Conservation (phyloP, 2,329 filamentous ascomycete species). For the Metarhizium anisopliae region DNA sequence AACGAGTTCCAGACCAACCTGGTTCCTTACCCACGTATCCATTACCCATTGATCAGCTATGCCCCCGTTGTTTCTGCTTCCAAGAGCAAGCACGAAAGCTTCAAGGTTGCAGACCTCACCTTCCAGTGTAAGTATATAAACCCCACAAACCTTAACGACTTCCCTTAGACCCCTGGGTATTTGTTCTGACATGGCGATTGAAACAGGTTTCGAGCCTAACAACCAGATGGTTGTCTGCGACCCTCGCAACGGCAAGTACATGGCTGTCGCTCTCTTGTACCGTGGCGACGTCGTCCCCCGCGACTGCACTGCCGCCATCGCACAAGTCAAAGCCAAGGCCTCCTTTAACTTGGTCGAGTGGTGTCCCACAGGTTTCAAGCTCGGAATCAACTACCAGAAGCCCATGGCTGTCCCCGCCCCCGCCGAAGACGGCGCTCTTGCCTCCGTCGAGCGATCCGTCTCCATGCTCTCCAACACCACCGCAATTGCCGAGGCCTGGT, state of each 20-base stretch:
- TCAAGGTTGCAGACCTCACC: constrained; percentile 72
- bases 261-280: constrained; percentile 65
- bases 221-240: constrained; percentile 74
- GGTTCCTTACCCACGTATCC: constrained; percentile 65
- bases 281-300: constrained; percentile 63
- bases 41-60: constrained; percentile 67
- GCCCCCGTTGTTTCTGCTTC: constrained; percentile 61
- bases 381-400: constrained; percentile 68
- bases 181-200: constrained; percentile 15
- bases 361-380: constrained; percentile 69
- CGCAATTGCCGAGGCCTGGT: constrained; percentile 66
- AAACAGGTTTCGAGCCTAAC: constrained; percentile 62
- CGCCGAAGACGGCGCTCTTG: constrained; percentile 48
- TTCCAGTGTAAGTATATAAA: constrained; percentile 53
- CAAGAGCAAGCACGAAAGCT: constrained; percentile 79
- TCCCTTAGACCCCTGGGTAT: too few relatives aligned
- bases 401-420: constrained; percentile 48
- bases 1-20: constrained; percentile 74
- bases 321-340: constrained; percentile 59
- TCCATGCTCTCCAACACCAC: constrained; percentile 70
- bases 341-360: constrained; percentile 69
- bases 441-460: constrained; percentile 53
- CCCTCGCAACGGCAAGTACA: constrained; percentile 67
- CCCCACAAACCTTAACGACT: not conserved
- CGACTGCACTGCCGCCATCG: constrained; percentile 59